phyloP scores from a whole-genome alignment of 257 asterid species.

The Fraxinus excelsior region DNA sequence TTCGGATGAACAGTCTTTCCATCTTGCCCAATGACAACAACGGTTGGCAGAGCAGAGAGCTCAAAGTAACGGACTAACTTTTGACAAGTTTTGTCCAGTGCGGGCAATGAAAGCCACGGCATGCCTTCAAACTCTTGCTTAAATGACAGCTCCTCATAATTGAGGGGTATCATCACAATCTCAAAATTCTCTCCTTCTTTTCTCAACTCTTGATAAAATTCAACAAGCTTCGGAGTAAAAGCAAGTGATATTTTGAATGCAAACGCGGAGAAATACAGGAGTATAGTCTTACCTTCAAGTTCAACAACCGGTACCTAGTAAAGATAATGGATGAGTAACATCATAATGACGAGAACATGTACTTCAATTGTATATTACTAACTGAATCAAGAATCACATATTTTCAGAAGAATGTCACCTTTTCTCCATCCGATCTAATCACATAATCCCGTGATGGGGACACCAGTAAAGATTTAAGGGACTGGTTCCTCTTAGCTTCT shows the following conservation, averaged over 20 bases:
- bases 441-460: conserved; percentile 63
- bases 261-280: conserved; percentile 55
- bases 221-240: conserved; percentile 57
- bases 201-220: conserved; percentile 56
- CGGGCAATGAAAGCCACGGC: conserved; percentile 81
- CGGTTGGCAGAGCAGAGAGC: conserved; percentile 58
- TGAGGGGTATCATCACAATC: conserved; percentile 83
- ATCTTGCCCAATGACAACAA: conserved; percentile 74
- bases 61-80: conserved; percentile 71
- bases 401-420: conserved; percentile 40
- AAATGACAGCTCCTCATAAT: conserved; percentile 55
- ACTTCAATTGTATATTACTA: background rate
- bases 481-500: conserved; percentile 69
- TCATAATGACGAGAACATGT: background rate
- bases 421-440: conserved; percentile 59
- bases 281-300: conserved; percentile 80
- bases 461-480: conserved; percentile 58
- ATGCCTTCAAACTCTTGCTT: conserved; percentile 43
- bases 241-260: conserved; percentile 32
- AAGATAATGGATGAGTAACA: conserved; percentile 9
- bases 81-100: conserved; percentile 50
- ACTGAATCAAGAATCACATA: too few species aligned
- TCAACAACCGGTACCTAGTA: conserved; percentile 66
- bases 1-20: conserved; percentile 81
- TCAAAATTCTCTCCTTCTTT: conserved; percentile 58